A percentile compares a stretch with the other conserved stretches of the same genome.
Evolutionary conservation across 345 rosid genomes (phyloP).

Genomic region (Eucalyptus cloeziana): DNA sequence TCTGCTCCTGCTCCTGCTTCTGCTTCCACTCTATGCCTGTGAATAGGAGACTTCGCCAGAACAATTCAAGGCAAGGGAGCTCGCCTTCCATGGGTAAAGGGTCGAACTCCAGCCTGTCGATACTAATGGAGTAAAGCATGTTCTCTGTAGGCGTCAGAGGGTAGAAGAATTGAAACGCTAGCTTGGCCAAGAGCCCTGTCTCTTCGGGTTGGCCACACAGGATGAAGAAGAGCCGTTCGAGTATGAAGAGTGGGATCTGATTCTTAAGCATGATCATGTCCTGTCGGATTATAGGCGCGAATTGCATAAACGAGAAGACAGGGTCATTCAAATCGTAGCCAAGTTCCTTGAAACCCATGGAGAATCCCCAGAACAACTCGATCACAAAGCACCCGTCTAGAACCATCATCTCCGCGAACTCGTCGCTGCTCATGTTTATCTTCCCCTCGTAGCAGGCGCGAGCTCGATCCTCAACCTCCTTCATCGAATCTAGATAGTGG

Average conservation of each 20-base stretch:
- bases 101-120: slow-evolving; percentile 12
- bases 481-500: too few species aligned
- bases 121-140: slow-evolving; percentile 36
- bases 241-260: slow-evolving; percentile 62
- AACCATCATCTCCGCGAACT: slow-evolving; percentile 65
- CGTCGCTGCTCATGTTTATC: too few species aligned
- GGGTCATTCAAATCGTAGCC: slow-evolving; percentile 75
- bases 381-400: slow-evolving; percentile 76
- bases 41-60: slow-evolving; percentile 41
- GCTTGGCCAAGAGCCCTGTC: slow-evolving; percentile 39
- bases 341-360: slow-evolving; percentile 42
- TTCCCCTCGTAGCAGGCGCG: too few species aligned
- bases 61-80: slow-evolving; percentile 64
- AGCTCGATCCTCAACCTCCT: too few species aligned
- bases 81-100: slow-evolving; percentile 40
- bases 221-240: slow-evolving; percentile 49
- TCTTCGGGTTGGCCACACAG: slow-evolving; percentile 31
- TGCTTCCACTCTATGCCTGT: slow-evolving; percentile 8
- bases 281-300: slow-evolving; percentile 65
- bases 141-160: slow-evolving; percentile 83
- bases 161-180: slow-evolving; percentile 56
- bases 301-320: slow-evolving; percentile 53
- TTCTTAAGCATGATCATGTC: slow-evolving; percentile 92
- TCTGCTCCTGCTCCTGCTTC: too few species aligned
- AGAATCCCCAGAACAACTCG: slow-evolving; percentile 65